A percentile compares a stretch with the other conserved stretches of the same genome.
Conservation (phyloP, 2,329 filamentous ascomycete species). For the Aspergillus tubingensis region DNA sequence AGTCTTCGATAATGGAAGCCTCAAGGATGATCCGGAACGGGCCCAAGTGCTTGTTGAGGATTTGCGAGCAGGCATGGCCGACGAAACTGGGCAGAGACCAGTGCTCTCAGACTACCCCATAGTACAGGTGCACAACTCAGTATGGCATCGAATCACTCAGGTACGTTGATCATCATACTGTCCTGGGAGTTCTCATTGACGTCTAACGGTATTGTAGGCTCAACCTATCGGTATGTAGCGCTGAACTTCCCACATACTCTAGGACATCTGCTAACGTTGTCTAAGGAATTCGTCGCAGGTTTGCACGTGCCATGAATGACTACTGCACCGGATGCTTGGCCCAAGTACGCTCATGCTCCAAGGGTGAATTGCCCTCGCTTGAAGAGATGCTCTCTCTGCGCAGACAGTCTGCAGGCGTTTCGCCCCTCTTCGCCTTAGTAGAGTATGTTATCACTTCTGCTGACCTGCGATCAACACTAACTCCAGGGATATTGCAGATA, state of each 20-base stretch:
- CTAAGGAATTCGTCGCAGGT: conserved; percentile 16
- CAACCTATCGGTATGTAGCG: conserved; percentile 12
- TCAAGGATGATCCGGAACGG: conserved; percentile 24
- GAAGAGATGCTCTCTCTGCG: conserved; percentile 21
- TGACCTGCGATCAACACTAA: no score
- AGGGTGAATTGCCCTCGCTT: conserved; percentile 14
- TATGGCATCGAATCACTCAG: conserved; percentile 27
- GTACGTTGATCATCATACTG: not conserved
- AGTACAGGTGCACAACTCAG: conserved; percentile 30
- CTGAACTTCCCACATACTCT: not conserved
- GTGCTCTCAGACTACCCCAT: conserved; percentile 13
- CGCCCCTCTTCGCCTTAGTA: conserved; percentile 25
- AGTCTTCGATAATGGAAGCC: conserved; percentile 36
- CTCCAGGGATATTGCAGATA: conserved; percentile 10
- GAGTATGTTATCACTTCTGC: conserved; percentile 18
- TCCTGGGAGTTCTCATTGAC: not conserved
- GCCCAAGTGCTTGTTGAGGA: conserved; percentile 27
- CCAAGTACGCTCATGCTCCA: conserved; percentile 20
- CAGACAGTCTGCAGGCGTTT: conserved; percentile 22
- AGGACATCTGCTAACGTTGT: not conserved
- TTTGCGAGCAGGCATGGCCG: conserved; percentile 23
- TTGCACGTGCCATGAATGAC: conserved; percentile 17
- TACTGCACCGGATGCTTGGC: conserved; percentile 21
- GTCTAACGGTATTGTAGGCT: not conserved
- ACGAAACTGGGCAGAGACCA: conserved; percentile 17